Base-by-base conservation (phyloP, 805 yeast genomes). In the Candida railenensis region DNA sequence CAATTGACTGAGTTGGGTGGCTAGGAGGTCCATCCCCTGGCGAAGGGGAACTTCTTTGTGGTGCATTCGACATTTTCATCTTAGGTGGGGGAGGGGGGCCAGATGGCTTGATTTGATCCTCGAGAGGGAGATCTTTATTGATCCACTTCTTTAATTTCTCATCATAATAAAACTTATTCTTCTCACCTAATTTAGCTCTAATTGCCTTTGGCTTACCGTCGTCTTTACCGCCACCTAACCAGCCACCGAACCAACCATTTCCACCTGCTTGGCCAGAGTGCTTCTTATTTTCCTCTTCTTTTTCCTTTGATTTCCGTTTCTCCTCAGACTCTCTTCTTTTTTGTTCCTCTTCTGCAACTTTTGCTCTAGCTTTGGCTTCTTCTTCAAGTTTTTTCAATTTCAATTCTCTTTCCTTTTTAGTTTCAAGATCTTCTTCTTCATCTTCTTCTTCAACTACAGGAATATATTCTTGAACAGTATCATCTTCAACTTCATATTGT, bases 71-170 rank as follows among this genome's bases (percentile, higher is more conserved):
- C 44, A 64, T 63, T 52, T 61, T 70, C 57, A 57, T 61, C 42
- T 61, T 57, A 8, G 76, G 76, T 3, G 95, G 94, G 3, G 96
- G 92, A 2, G 92, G 85, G 2, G 85, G 82, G 3, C 80, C 76
- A 1, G 80, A 65, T 4, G 73, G 66, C 41, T 69, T 72, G 43
- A 74, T 66, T 55, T 83, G 83, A 42, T 85, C 91, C 59, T 81
- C 94, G 42, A 78, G 73, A 21, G 83, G 78, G 3, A 80, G 81
- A 51, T 81, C 79, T 46, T 79, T 80, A 59, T 89, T 84, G 44
- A 94, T 81, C 97, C 97, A 94, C 57, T 96, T 78, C 61, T 85
- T 83, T 59, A 86, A 76, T 48, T 86, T 81, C 56, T 88, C 92
- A 67, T 91, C 96, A 62, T 82, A 94, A 57, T 80, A 78, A 60